A percentile compares a stretch with the other conserved stretches of the same genome.
Evolutionary conservation across 2,329 filamentous ascomycete species (phyloP).

Genomic region (Colletotrichum siamense): DNA sequence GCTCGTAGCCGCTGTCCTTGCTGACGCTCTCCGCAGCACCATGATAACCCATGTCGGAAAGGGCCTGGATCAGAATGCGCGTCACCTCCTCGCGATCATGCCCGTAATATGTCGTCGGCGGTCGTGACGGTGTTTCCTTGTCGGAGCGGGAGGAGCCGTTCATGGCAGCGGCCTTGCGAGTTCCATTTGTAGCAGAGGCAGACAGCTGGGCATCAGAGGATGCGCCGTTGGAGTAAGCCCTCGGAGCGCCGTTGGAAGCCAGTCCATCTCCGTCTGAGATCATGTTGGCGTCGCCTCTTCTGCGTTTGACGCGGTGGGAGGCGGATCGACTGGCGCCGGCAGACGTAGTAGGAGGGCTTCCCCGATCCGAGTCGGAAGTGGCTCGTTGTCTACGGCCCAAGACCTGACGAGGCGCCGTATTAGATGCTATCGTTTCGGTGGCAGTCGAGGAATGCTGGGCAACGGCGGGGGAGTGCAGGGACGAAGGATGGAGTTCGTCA

Average conservation of each 20-base stretch:
- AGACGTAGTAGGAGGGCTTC: constrained; percentile 27
- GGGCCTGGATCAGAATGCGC: constrained; percentile 86
- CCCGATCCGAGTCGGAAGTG: constrained; percentile 42
- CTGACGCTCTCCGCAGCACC: constrained; percentile 76
- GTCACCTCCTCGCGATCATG: constrained; percentile 94
- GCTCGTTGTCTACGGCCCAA: constrained; percentile 63
- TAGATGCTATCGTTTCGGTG: constrained; percentile 47
- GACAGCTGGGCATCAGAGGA: constrained; percentile 43
- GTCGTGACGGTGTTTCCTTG: constrained; percentile 34
- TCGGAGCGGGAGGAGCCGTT: constrained; percentile 27
- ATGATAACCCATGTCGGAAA: constrained; percentile 87
- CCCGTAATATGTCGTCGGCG: constrained; percentile 67
- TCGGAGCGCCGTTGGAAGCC: constrained; percentile 58
- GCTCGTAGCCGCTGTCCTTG: constrained; percentile 82
- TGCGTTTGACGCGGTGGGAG: constrained; percentile 47
- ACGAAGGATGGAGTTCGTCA: constrained; percentile 20
- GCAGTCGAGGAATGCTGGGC: constrained; percentile 31
- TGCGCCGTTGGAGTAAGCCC: constrained; percentile 63
- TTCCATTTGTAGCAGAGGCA: constrained; percentile 48
- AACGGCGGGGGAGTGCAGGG: constrained; percentile 18
- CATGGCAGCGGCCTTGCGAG: constrained; percentile 30
- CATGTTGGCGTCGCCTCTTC: constrained; percentile 68
- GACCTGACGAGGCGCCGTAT: constrained; percentile 40
- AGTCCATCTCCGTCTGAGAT: constrained; percentile 61
- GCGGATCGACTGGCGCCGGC: constrained; percentile 24